phyloP scores from a whole-genome alignment of 2,329 filamentous ascomycete species.

The Fusarium tuaranense region DNA sequence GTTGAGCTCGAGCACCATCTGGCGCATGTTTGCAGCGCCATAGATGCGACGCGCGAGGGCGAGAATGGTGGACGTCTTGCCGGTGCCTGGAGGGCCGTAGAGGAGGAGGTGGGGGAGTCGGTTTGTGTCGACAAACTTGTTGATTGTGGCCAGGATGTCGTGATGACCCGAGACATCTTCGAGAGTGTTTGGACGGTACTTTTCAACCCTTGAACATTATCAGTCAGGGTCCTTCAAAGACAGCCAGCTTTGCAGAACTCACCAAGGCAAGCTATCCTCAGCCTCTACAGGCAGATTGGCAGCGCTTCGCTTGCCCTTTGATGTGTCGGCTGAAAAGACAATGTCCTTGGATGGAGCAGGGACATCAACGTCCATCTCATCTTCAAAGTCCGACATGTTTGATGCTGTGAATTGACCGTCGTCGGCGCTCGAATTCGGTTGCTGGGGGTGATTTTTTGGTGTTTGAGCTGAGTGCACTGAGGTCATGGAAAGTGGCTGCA shows the following conservation, averaged over 20 bases:
- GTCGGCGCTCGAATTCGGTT: neutral
- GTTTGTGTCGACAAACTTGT: conserved; percentile 96
- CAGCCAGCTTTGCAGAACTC: conserved; percentile 28
- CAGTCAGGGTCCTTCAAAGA: neutral
- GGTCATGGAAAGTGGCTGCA: conserved; percentile 46
- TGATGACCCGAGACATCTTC: conserved; percentile 96
- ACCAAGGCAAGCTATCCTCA: conserved; percentile 95
- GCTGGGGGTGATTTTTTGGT: conserved; percentile 1
- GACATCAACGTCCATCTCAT: conserved; percentile 72
- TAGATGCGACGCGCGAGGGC: conserved; percentile 95
- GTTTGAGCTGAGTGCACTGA: conserved; percentile 23
- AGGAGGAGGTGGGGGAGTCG: conserved; percentile 94
- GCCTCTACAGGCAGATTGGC: conserved; percentile 95
- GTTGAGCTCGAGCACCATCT: conserved; percentile 98
- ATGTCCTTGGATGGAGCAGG: conserved; percentile 61
- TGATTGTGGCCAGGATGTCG: conserved; percentile 97
- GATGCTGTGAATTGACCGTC: neutral
- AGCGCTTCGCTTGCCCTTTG: conserved; percentile 91
- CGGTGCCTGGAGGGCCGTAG: conserved; percentile 95
- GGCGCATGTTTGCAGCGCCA: conserved; percentile 89
- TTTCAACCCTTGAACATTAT: conserved; percentile 79
- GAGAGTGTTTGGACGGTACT: conserved; percentile 90
- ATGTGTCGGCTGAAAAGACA: conserved; percentile 79
- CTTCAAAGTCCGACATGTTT: conserved; percentile 70
- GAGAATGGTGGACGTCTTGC: conserved; percentile 96